These are phyloP conservation scores for Fusarium sp. DNA, from an alignment of 2,329 filamentous ascomycete species.

Conservation along the genomic window DNA sequence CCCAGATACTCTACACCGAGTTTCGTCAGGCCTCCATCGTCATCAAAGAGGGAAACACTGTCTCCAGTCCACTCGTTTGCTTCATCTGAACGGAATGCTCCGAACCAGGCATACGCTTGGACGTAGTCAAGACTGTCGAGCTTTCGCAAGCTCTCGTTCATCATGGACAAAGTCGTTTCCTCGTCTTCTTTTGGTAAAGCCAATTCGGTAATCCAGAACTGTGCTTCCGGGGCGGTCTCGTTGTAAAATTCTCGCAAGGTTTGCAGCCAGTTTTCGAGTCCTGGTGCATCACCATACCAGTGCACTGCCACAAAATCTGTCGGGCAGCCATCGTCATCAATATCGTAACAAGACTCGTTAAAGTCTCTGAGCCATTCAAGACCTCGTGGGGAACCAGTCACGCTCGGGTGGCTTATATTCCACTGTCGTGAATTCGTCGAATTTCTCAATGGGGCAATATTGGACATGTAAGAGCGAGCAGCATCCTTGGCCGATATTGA, in stretches of 20 bases:
- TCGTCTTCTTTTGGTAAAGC: slow-evolving; percentile 51
- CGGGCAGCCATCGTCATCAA: slow-evolving; percentile 53
- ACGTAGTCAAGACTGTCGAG: slow-evolving; percentile 51
- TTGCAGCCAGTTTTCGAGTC: slow-evolving; percentile 51
- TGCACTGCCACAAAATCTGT: slow-evolving; percentile 57
- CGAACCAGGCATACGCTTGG: slow-evolving; percentile 57
- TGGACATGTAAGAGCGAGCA: slow-evolving; percentile 51
- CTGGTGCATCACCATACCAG: slow-evolving; percentile 55
- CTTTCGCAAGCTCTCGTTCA: slow-evolving; percentile 53
- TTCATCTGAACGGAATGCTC: slow-evolving; percentile 52
- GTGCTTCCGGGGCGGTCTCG: slow-evolving; percentile 27
- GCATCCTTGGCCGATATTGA: slow-evolving; percentile 54
- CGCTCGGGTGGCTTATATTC: slow-evolving; percentile 56
- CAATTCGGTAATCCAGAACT: slow-evolving; percentile 56
- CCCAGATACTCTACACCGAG: slow-evolving; percentile 55
- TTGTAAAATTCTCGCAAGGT: slow-evolving; percentile 53
- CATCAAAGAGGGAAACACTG: slow-evolving; percentile 52
- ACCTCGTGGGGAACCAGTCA: slow-evolving; percentile 54
- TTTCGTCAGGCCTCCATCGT: slow-evolving; percentile 53
- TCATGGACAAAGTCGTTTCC: slow-evolving; percentile 53
- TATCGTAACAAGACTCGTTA: slow-evolving; percentile 54
- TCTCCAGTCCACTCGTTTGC: slow-evolving; percentile 56
- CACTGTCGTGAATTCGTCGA: slow-evolving; percentile 44
- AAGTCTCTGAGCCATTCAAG: slow-evolving; percentile 55
- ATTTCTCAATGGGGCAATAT: slow-evolving; percentile 52